phyloP scores from a whole-genome alignment of 2,329 filamentous ascomycete genomes.

The Verticillium albo-atrum region DNA sequence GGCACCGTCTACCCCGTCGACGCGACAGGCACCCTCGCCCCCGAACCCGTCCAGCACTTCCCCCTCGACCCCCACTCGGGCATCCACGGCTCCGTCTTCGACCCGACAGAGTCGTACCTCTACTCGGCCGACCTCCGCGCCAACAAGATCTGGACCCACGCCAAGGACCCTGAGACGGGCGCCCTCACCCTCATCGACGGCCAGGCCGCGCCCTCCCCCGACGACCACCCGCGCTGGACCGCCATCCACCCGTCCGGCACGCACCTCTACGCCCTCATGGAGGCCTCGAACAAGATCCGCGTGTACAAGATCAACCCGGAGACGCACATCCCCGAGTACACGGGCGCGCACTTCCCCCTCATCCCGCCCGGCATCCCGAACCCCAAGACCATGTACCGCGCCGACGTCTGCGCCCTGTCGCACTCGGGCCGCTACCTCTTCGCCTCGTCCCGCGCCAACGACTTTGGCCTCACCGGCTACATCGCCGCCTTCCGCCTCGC shows the following conservation, averaged over 20 bases:
- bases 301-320: constrained; percentile 74
- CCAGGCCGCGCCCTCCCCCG: constrained; percentile 63
- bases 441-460: constrained; percentile 77
- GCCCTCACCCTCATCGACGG: constrained; percentile 58
- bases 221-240: constrained; percentile 84
- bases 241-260: constrained; percentile 74
- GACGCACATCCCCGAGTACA: constrained; percentile 74
- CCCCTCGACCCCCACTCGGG: constrained; percentile 65
- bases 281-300: constrained; percentile 79
- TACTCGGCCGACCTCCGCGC: constrained; percentile 75
- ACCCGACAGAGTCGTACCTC: constrained; percentile 67
- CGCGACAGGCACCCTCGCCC: constrained; percentile 49
- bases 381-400: constrained; percentile 65
- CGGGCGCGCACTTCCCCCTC: constrained; percentile 69
- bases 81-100: constrained; percentile 80
- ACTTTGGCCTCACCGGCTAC: constrained; percentile 72
- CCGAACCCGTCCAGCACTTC: constrained; percentile 65
- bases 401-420: constrained; percentile 75
- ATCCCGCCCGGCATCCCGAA: constrained; percentile 67
- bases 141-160: constrained; percentile 82
- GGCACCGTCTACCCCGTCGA: constrained; percentile 71
- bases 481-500: constrained; percentile 74
- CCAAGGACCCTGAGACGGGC: constrained; percentile 46
- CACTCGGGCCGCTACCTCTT: constrained; percentile 72
- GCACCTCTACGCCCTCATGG: constrained; percentile 84